Conservation (phyloP, 306 rosid genomes). For the Rosa persica region DNA sequence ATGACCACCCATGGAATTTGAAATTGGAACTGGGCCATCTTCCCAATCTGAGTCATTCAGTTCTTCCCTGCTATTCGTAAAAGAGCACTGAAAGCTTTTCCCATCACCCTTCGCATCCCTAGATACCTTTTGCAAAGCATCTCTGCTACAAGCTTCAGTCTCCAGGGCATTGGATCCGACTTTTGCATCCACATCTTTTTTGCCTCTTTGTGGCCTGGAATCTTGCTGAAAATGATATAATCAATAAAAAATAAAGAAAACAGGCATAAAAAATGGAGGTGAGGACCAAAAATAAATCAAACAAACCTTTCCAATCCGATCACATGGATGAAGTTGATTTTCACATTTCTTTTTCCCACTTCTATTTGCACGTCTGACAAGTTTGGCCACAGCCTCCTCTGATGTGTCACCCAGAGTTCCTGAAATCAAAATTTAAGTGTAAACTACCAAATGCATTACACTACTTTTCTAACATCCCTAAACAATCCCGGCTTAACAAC, state of each 20-base stretch:
- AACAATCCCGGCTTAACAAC: not conserved
- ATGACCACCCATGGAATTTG: slow-evolving; percentile 31
- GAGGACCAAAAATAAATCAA: slow-evolving; percentile 17
- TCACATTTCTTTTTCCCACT: slow-evolving; percentile 28
- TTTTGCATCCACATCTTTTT: slow-evolving; percentile 32
- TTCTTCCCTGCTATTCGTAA: slow-evolving; percentile 47
- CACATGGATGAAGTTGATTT: slow-evolving; percentile 16
- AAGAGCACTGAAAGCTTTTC: slow-evolving; percentile 31
- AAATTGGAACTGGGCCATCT: slow-evolving; percentile 57
- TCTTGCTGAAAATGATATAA: slow-evolving; percentile 38
- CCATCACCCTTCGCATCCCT: slow-evolving; percentile 35
- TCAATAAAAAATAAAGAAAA: not conserved
- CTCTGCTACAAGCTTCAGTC: slow-evolving; percentile 38
- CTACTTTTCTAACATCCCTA: not conserved
- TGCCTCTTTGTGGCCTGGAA: slow-evolving; percentile 34
- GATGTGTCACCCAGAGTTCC: slow-evolving; percentile 42
- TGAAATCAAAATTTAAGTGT: slow-evolving; percentile 22
- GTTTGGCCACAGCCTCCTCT: slow-evolving; percentile 40
- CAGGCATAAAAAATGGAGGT: not conserved
- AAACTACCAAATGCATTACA: not conserved
- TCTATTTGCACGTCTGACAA: slow-evolving; percentile 34
- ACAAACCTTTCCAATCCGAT: slow-evolving; percentile 34
- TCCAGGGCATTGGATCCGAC: slow-evolving; percentile 34
- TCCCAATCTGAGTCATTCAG: slow-evolving; percentile 83
- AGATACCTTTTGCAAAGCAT: slow-evolving; percentile 33